A percentile compares a stretch with the other conserved stretches of the same genome.
Evolutionary conservation across 805 yeast genomes (phyloP).

Genomic region (Ogataea paraovalis): DNA sequence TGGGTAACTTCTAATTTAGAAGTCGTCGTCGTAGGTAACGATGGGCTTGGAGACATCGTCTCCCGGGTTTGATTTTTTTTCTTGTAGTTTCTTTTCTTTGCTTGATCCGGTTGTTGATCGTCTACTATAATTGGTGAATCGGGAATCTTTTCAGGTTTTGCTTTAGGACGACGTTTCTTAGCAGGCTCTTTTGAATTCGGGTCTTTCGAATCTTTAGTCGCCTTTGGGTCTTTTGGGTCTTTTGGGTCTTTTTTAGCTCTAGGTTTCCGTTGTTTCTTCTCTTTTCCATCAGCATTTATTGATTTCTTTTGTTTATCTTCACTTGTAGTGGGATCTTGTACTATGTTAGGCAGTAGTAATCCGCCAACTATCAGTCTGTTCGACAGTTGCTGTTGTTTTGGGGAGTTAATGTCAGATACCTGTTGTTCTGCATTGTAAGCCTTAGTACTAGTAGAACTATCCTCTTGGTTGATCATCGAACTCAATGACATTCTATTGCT

Average conservation of each 20-base stretch:
- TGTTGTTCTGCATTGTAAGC: background rate
- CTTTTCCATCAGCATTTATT: background rate
- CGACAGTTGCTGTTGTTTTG: background rate
- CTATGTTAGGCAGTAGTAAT: conserved; percentile 4
- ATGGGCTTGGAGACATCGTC: background rate
- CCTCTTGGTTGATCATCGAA: conserved; percentile 24
- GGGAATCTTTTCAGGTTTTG: background rate
- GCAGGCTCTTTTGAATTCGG: background rate
- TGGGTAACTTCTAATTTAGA: background rate
- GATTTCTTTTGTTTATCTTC: background rate
- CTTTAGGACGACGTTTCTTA: background rate
- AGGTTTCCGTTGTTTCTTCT: conserved; percentile 2
- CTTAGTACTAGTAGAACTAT: background rate
- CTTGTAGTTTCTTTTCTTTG: conserved; percentile 2
- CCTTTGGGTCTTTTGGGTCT: background rate
- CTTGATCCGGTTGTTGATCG: background rate
- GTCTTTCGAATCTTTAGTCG: background rate
- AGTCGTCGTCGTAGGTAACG: background rate
- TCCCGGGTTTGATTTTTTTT: background rate
- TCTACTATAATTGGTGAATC: background rate
- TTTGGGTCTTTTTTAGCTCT: conserved; percentile 1
- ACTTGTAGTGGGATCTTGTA: background rate
- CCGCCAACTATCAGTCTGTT: conserved; percentile 15
- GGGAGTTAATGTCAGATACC: too few relatives aligned
- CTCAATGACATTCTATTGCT: conserved; percentile 21